Conservation (phyloP, 169 alveolate species). For the Plasmodium gonderi region DNA sequence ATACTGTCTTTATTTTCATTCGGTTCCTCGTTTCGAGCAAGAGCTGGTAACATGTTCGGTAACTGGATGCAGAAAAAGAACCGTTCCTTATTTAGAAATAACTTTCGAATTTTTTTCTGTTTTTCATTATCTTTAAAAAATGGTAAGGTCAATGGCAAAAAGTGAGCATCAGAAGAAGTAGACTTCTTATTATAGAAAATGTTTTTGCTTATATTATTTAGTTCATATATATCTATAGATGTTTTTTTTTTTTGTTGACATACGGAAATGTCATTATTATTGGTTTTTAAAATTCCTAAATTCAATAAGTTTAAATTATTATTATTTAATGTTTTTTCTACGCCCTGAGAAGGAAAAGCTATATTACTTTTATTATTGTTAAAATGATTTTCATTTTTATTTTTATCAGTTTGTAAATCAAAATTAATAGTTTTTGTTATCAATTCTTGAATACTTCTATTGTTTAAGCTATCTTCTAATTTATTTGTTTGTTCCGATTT, state of each 20-base stretch:
- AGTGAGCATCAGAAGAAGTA: slow-evolving; percentile 45
- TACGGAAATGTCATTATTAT: slow-evolving; percentile 19
- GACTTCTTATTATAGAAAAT: slow-evolving; percentile 65
- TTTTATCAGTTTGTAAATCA: slow-evolving; percentile 40
- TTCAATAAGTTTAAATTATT: slow-evolving; percentile 16
- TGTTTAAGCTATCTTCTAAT: slow-evolving; percentile 37
- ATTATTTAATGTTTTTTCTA: slow-evolving; percentile 9
- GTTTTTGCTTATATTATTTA: slow-evolving; percentile 74
- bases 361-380: slow-evolving; percentile 18
- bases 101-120: slow-evolving; percentile 40
- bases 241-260: slow-evolving; percentile 26
- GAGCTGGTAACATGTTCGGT: slow-evolving; percentile 73
- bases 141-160: slow-evolving; percentile 69
- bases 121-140: slow-evolving; percentile 53
- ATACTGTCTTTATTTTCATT: not conserved
- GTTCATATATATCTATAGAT: slow-evolving; percentile 56
- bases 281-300: not conserved
- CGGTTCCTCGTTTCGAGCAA: slow-evolving; percentile 13
- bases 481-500: slow-evolving; percentile 26
- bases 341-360: slow-evolving; percentile 13
- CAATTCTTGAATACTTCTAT: slow-evolving; percentile 36
- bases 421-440: slow-evolving; percentile 48
- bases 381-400: slow-evolving; percentile 17
- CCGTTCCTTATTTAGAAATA: slow-evolving; percentile 21
- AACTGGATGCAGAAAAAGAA: slow-evolving; percentile 64